These are phyloP conservation scores for Smittium culicis DNA, from an alignment of 371 early-diverging fungal genomes.

Conservation along the genomic window DNA sequence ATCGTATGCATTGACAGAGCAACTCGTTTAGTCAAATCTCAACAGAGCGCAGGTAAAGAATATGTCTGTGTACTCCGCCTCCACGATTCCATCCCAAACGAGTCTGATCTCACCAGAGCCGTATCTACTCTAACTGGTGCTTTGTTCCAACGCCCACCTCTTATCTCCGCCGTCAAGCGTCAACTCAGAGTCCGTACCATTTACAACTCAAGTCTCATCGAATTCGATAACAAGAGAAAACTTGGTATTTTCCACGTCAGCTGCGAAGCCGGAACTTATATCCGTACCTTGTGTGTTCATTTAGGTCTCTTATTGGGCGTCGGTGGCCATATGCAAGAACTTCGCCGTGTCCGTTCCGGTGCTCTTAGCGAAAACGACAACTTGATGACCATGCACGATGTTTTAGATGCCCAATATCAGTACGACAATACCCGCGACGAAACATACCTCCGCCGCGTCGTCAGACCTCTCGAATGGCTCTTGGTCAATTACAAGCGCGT, in stretches of 20 bases:
- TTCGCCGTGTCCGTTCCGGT: slow-evolving; percentile 97
- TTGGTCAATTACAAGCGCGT: slow-evolving; percentile 93
- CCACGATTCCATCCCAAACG: slow-evolving; percentile 64
- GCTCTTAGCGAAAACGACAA: slow-evolving; percentile 83
- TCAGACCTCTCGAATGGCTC: slow-evolving; percentile 94
- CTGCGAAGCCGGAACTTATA: slow-evolving; percentile 99
- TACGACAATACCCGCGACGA: slow-evolving; percentile 94
- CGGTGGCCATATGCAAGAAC: slow-evolving; percentile 99
- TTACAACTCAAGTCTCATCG: slow-evolving; percentile 88
- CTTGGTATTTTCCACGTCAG: slow-evolving; percentile 95
- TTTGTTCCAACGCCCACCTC: slow-evolving; percentile 98
- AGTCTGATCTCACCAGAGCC: slow-evolving; percentile 68
- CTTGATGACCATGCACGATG: slow-evolving; percentile 98
- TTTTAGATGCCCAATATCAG: slow-evolving; percentile 96
- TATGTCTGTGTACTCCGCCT: slow-evolving; percentile 96
- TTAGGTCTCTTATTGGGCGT: slow-evolving; percentile 93
- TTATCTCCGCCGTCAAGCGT: slow-evolving; percentile 99
- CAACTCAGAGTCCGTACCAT: slow-evolving; percentile 98
- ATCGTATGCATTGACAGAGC: slow-evolving; percentile 98
- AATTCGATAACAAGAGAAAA: slow-evolving; percentile 92
- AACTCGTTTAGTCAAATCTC: slow-evolving; percentile 97
- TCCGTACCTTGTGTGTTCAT: slow-evolving; percentile 98
- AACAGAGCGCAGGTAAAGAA: slow-evolving; percentile 98
- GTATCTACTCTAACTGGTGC: slow-evolving; percentile 95
- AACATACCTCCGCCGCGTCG: slow-evolving; percentile 84